Evolutionary conservation across 2,329 filamentous ascomycete species (phyloP).

Genomic region (Penicillium sp.): DNA sequence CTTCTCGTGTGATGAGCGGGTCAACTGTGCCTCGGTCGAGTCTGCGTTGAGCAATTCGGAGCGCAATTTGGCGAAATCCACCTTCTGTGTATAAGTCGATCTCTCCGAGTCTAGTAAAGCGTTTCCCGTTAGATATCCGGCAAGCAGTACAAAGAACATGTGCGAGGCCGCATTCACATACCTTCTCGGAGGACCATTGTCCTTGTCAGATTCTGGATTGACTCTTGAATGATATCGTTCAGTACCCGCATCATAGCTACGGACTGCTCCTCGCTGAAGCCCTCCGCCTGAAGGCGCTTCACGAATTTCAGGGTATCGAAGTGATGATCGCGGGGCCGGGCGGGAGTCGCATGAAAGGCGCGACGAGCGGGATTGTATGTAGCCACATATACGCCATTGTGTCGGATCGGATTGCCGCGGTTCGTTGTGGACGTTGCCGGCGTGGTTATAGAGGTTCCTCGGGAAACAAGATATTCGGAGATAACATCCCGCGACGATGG

Average conservation of each 20-base stretch:
- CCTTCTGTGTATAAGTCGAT: slow-evolving; percentile 73
- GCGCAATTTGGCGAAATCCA: slow-evolving; percentile 95
- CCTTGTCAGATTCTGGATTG: slow-evolving; percentile 93
- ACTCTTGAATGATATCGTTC: slow-evolving; percentile 95
- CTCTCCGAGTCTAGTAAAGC: slow-evolving; percentile 44
- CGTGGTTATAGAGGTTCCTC: slow-evolving; percentile 15
- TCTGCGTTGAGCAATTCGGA: slow-evolving; percentile 91
- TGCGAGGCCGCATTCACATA: slow-evolving; percentile 39
- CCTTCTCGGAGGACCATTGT: slow-evolving; percentile 98
- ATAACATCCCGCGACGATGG: slow-evolving; percentile 13
- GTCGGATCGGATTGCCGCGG: slow-evolving; percentile 34
- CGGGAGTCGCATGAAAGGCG: slow-evolving; percentile 63
- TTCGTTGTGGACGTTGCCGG: slow-evolving; percentile 16
- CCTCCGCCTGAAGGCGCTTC: slow-evolving; percentile 81
- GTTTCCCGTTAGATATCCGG: not conserved
- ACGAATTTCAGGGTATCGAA: slow-evolving; percentile 99
- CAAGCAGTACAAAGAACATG: not conserved
- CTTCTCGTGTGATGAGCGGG: slow-evolving; percentile 84
- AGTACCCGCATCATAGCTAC: slow-evolving; percentile 98
- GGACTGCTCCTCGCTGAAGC: slow-evolving; percentile 91
- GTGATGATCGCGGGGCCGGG: slow-evolving; percentile 73
- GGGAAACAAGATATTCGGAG: slow-evolving; percentile 18
- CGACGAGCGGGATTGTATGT: slow-evolving; percentile 40
- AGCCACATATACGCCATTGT: slow-evolving; percentile 49
- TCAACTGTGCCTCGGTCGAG: slow-evolving; percentile 84